phyloP scores from a whole-genome alignment of 306 rosid species.

The Acacia confusa region DNA sequence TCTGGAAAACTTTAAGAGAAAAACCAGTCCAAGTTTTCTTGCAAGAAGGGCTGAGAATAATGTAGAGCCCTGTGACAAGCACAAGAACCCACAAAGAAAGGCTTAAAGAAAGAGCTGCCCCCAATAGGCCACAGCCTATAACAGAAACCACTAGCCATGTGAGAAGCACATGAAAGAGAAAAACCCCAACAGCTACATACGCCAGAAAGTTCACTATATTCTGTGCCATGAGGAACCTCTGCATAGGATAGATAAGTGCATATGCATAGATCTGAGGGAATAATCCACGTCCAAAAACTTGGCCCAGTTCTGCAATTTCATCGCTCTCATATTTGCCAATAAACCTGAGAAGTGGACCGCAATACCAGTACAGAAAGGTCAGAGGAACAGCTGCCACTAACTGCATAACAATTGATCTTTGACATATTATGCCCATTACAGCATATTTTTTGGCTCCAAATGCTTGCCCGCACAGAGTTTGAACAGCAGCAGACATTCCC shows the following conservation, averaged over 20 bases:
- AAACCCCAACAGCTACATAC: slow-evolving; percentile 15
- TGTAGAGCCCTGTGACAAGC: slow-evolving; percentile 44
- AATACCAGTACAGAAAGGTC: slow-evolving; percentile 60
- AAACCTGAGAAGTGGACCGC: slow-evolving; percentile 50
- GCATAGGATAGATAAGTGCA: neutral
- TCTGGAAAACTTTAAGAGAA: slow-evolving; percentile 43
- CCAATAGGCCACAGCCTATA: slow-evolving; percentile 44
- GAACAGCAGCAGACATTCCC: slow-evolving; percentile 85
- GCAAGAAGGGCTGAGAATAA: slow-evolving; percentile 52
- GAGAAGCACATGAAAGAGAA: slow-evolving; percentile 49
- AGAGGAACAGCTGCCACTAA: slow-evolving; percentile 67
- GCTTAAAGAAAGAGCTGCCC: slow-evolving; percentile 50
- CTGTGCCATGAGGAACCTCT: slow-evolving; percentile 56
- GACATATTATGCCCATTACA: slow-evolving; percentile 68
- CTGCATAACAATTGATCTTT: slow-evolving; percentile 65
- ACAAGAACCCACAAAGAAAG: slow-evolving; percentile 59
- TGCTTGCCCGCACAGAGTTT: slow-evolving; percentile 82
- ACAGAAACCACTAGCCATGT: slow-evolving; percentile 51
- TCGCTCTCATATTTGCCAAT: slow-evolving; percentile 31
- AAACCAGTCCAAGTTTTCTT: slow-evolving; percentile 63
- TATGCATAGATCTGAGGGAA: neutral
- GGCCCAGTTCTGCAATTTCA: neutral
- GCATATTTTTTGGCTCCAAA: slow-evolving; percentile 59
- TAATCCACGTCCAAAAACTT: neutral
- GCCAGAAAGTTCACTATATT: slow-evolving; percentile 64